These are phyloP conservation scores for Xanthoceras sorbifolium DNA, from an alignment of 345 rosid species.

Conservation along the genomic window DNA sequence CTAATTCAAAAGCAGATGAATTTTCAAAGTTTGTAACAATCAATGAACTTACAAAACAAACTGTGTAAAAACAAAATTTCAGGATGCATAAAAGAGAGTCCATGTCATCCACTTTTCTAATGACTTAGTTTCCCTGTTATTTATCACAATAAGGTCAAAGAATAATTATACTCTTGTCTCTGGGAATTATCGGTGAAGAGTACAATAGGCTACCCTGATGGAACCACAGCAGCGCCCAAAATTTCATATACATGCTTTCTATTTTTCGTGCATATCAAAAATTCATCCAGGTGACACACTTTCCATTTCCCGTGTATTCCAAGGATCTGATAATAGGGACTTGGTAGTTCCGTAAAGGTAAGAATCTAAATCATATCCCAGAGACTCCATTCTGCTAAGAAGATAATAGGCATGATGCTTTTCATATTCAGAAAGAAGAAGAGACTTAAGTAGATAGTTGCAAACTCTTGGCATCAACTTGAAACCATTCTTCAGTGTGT, in stretches of 20 bases:
- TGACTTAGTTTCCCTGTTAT: neutral
- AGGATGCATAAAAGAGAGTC: constrained; percentile 21
- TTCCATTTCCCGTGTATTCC: constrained; percentile 20
- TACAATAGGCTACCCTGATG: too few species aligned
- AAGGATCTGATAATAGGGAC: constrained; percentile 29
- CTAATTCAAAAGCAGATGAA: constrained; percentile 1
- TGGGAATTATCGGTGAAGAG: neutral
- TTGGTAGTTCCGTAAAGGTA: constrained; percentile 41
- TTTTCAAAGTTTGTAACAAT: neutral
- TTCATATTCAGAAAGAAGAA: constrained; percentile 45
- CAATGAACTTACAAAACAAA: constrained; percentile 16
- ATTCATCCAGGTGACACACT: constrained; percentile 30
- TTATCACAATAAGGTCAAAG: constrained; percentile 2
- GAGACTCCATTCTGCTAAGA: constrained; percentile 51
- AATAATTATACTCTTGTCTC: neutral
- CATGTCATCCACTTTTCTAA: constrained; percentile 7
- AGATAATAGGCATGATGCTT: constrained; percentile 45
- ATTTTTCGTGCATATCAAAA: neutral
- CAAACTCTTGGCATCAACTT: constrained; percentile 54
- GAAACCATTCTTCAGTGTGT: constrained; percentile 67
- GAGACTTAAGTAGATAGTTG: constrained; percentile 52
- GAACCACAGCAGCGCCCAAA: constrained; percentile 14
- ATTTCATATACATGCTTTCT: constrained; percentile 6
- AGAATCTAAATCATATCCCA: constrained; percentile 61
- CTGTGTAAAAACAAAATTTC: constrained; percentile 24